phyloP scores from a whole-genome alignment of 768 basidiomycete genomes.

The Pleurotus cornucopiae region DNA sequence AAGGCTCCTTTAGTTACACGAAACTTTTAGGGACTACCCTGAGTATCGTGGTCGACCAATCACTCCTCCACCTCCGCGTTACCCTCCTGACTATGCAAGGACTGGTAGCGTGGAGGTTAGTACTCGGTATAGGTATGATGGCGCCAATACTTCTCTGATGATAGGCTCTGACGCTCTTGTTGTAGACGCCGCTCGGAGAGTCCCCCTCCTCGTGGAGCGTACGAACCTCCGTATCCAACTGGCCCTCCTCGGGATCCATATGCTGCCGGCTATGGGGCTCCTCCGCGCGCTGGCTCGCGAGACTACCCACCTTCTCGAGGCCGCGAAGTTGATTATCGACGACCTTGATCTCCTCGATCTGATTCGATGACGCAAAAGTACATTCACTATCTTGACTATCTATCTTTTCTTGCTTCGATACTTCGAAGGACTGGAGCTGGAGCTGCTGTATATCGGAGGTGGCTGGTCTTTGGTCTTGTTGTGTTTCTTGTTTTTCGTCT shows the following conservation, averaged over 20 bases:
- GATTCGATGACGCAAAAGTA: constrained; percentile 4
- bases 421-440: too few relatives aligned
- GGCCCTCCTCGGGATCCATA: constrained; percentile 30
- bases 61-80: constrained; percentile 47
- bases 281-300: constrained; percentile 30
- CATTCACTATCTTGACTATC: too few relatives aligned
- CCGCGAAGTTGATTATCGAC: constrained; percentile 30
- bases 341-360: constrained; percentile 13
- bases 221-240: constrained; percentile 46
- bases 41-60: constrained; percentile 54
- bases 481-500: neutral
- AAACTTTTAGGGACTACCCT: neutral
- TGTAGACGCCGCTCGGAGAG: constrained; percentile 71
- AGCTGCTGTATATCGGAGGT: too few relatives aligned
- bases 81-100: constrained; percentile 44
- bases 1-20: too few relatives aligned
- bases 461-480: too few relatives aligned
- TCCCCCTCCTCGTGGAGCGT: constrained; percentile 48
- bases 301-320: constrained; percentile 47
- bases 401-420: too few relatives aligned
- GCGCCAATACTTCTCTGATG: constrained; percentile 1
- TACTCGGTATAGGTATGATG: constrained; percentile 43
- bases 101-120: constrained; percentile 38
- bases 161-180: constrained; percentile 2
- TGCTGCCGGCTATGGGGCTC: constrained; percentile 44